Base-by-base conservation (phyloP, 1,139 yeast genomes). In the Meyerozyma smithsonii region DNA sequence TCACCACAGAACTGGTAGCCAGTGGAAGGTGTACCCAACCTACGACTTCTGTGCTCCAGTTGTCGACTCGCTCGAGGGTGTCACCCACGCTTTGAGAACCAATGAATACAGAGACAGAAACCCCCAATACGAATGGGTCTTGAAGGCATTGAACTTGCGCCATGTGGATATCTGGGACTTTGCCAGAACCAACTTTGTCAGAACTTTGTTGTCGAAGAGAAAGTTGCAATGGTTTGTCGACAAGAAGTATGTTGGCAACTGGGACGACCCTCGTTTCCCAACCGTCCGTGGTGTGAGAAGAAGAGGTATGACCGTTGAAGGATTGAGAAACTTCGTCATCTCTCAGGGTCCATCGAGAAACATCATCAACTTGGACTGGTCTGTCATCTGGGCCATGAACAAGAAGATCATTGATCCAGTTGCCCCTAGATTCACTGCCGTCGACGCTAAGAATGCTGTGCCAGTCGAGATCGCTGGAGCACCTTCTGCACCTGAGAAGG, bases 241-340 rank as follows among this genome's bases (percentile, higher is more conserved):
- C 72, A 84, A 87, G 62, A 70, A 77, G 32, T 74, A 82, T 53
- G 98, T 92, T 45, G 56, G 77, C 28, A 89, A 88, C 68, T 92
- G 98, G 98, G 96, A 90, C 59, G 98, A 92, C 66, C 97, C 98
- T 55, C 79, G 98, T 65, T 92, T 92, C 89, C 98, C 98, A 51
- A 92, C 98, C 37, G 96, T 90, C 33, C 82, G 96, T 68, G 97
- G 97, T 72, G 96, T 90, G 41, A 86, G 97, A 74, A 83, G 97
- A 77, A 85, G 98, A 73, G 98, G 98, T 73, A 92, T 92, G 97
- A 82, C 96, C 35, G 94, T 92, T 48, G 97, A 92, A 69, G 97
- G 97, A 51, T 79, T 92, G 63, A 81, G 92, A 66, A 85, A 85
- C 72, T 92, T 90, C 56, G 86, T 92, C 52, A 75, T 92, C 48